Evolutionary conservation across 257 asterid species (phyloP).

Genomic region (Jasminum sambac): DNA sequence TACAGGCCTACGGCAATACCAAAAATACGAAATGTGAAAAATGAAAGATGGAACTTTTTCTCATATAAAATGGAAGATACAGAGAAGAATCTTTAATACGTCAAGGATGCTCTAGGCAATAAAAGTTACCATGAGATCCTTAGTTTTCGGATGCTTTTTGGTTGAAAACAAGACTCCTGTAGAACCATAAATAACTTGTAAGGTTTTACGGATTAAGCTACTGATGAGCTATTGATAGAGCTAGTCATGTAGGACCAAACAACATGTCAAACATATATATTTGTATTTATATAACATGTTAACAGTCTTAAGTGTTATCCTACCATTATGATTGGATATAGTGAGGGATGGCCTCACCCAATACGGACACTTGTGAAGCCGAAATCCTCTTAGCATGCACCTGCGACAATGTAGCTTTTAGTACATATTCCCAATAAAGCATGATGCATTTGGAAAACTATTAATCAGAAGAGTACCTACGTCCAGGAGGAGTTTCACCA

Average conservation of each 20-base stretch:
- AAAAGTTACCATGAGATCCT: slow-evolving; percentile 82
- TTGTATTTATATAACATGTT: too few relatives aligned
- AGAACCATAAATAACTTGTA: slow-evolving; percentile 22
- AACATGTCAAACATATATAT: not conserved
- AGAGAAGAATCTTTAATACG: not conserved
- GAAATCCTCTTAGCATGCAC: slow-evolving; percentile 98
- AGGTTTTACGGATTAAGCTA: slow-evolving; percentile 28
- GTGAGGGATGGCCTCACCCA: slow-evolving; percentile 97
- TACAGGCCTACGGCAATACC: too few relatives aligned
- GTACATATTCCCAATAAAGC: slow-evolving; percentile 28
- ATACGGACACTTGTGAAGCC: slow-evolving; percentile 83
- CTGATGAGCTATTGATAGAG: not conserved
- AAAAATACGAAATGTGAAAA: not conserved
- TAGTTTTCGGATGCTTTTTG: slow-evolving; percentile 84
- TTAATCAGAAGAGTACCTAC: slow-evolving; percentile 78
- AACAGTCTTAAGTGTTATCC: slow-evolving; percentile 13
- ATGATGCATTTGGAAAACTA: slow-evolving; percentile 33
- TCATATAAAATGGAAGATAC: not conserved
- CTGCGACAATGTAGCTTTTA: slow-evolving; percentile 43
- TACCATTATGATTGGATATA: slow-evolving; percentile 87
- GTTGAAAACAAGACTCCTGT: slow-evolving; percentile 86
- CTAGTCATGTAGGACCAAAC: slow-evolving; percentile 9
- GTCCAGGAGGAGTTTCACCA: slow-evolving; percentile 91
- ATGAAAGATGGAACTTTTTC: slow-evolving; percentile 14
- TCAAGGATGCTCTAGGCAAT: slow-evolving; percentile 14